These are phyloP conservation scores for Globisporangium paroecandrum DNA, from an alignment of 352 stramenopile species.

Conservation along the genomic window DNA sequence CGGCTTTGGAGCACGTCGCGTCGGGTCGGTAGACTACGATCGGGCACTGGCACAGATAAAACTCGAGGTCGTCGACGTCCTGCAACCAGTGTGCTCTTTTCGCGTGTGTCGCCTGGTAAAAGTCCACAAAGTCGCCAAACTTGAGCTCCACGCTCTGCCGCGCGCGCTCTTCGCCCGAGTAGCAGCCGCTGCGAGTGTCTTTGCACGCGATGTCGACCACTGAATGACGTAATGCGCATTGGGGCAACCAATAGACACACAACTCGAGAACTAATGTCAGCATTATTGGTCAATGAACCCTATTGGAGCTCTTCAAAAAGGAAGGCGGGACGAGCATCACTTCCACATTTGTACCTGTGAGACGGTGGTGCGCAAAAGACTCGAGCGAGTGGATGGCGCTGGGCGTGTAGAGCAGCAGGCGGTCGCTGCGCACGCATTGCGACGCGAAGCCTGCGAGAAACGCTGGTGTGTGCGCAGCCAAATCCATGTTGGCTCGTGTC, in stretches of 20 bases:
- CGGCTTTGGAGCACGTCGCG: constrained; percentile 33
- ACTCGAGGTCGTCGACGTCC: constrained; percentile 65
- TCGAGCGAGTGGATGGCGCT: constrained; percentile 15
- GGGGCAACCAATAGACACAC: background rate
- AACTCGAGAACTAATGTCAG: background rate
- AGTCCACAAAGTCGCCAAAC: constrained; percentile 80
- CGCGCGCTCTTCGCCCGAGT: constrained; percentile 51
- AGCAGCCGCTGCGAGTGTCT: constrained; percentile 34
- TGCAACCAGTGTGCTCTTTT: constrained; percentile 62
- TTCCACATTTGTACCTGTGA: constrained; percentile 27
- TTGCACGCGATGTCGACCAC: constrained; percentile 83
- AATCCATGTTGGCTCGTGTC: constrained; percentile 2
- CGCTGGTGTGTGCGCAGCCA: constrained; percentile 14
- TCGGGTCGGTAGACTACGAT: constrained; percentile 57
- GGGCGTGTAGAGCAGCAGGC: constrained; percentile 27
- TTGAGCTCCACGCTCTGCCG: constrained; percentile 74
- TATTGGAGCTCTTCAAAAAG: background rate
- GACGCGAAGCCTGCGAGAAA: constrained; percentile 29
- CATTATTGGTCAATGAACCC: background rate
- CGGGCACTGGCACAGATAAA: constrained; percentile 81
- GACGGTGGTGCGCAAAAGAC: constrained; percentile 30
- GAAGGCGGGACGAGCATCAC: background rate
- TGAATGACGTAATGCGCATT: constrained; percentile 11
- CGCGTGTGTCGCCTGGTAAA: constrained; percentile 47
- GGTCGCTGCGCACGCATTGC: constrained; percentile 30